Evolutionary conservation across 495 filamentous ascomycete genomes (phyloP).

Genomic region (Annulohypoxylon moriforme): DNA sequence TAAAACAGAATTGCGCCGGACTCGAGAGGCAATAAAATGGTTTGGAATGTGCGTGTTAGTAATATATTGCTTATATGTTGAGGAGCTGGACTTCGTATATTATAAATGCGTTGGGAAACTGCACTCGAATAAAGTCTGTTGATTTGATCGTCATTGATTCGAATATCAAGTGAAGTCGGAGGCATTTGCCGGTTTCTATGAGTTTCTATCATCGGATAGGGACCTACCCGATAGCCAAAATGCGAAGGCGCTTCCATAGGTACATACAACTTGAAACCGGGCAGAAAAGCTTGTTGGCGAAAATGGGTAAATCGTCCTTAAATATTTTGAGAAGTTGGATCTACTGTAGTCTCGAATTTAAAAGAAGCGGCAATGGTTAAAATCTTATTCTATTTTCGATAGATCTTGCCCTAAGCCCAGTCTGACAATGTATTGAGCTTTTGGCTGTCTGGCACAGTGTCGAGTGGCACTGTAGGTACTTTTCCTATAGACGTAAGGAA

Average conservation of each 20-base stretch:
- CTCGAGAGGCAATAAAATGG: not conserved
- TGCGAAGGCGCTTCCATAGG: no score
- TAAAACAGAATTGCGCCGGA: not conserved
- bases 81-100: not conserved
- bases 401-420: slow-evolving; percentile 8
- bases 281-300: no score
- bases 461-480: not conserved
- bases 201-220: no score
- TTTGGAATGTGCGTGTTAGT: not conserved
- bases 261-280: no score
- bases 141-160: no score
- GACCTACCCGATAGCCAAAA: no score
- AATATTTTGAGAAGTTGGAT: not conserved
- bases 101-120: no score
- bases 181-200: no score
- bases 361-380: not conserved
- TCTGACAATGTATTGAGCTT: slow-evolving; percentile 4
- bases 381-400: not conserved
- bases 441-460: not conserved
- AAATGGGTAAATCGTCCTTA: no score
- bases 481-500: not conserved
- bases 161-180: no score
- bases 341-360: not conserved
- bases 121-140: no score
- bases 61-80: not conserved